phyloP scores from a whole-genome alignment of 352 stramenopile genomes.

The Pythium pectinolyticum region DNA sequence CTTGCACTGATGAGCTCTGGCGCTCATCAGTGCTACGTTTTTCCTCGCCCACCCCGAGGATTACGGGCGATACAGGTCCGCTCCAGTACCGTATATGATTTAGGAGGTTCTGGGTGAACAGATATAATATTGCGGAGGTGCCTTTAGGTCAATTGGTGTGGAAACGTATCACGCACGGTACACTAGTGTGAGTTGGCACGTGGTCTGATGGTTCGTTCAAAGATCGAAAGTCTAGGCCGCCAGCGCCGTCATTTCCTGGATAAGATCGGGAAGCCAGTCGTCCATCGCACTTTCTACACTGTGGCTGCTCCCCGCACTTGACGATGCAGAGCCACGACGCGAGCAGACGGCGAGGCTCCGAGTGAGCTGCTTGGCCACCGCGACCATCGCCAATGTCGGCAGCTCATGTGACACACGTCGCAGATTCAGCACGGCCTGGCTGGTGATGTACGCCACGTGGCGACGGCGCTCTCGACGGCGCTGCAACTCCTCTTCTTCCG shows the following conservation, averaged over 20 bases:
- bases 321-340: too few relatives aligned
- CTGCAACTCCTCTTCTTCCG: constrained; percentile 3
- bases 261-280: constrained; percentile 21
- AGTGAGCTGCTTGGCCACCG: constrained; percentile 7
- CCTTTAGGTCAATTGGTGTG: too few relatives aligned
- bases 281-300: constrained; percentile 4
- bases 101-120: too few relatives aligned
- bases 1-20: too few relatives aligned
- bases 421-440: constrained; percentile 26
- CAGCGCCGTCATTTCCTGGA: constrained; percentile 10
- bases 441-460: constrained; percentile 13
- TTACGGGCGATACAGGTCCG: too few relatives aligned
- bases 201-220: too few relatives aligned
- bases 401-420: constrained; percentile 19
- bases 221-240: constrained; percentile 8
- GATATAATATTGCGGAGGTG: too few relatives aligned
- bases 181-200: too few relatives aligned
- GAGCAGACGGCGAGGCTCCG: background rate
- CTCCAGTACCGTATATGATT: too few relatives aligned
- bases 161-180: too few relatives aligned
- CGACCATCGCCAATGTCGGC: constrained; percentile 26
- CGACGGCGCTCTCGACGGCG: background rate
- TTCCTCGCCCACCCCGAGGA: too few relatives aligned
- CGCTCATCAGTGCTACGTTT: too few relatives aligned
- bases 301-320: background rate